Percentiles rank a stretch among this genome's conserved stretches.
phyloP scores from a whole-genome alignment of 2,329 filamentous ascomycete genomes.

The Penicillium sp. region DNA sequence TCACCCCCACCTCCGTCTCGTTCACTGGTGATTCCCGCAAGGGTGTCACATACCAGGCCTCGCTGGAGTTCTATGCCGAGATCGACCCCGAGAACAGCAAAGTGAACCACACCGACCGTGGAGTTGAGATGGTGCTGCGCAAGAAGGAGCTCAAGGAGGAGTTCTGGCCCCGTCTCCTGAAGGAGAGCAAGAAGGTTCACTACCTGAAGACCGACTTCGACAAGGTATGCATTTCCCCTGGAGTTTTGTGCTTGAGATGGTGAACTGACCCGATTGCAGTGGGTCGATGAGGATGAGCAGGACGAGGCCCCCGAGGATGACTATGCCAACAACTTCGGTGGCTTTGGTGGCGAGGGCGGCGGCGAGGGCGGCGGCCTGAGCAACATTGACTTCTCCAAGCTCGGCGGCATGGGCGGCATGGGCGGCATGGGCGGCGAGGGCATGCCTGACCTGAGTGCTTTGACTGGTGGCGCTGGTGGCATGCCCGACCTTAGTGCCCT shows the following conservation, averaged over 20 bases:
- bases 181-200: conserved; percentile 85
- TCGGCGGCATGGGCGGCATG: conserved; percentile 61
- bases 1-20: conserved; percentile 72
- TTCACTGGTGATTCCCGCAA: conserved; percentile 86
- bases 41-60: conserved; percentile 82
- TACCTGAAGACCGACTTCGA: conserved; percentile 99
- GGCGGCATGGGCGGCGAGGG: conserved; percentile 41
- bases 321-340: conserved; percentile 54
- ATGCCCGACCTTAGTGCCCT: conserved; percentile 21
- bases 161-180: conserved; percentile 94
- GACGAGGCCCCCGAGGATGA: conserved; percentile 85
- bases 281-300: conserved; percentile 98
- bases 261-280: conserved; percentile 48
- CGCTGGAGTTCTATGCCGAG: conserved; percentile 85
- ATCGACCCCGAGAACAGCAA: conserved; percentile 84
- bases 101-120: conserved; percentile 83
- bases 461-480: conserved; percentile 43
- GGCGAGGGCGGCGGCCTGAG: conserved; percentile 61
- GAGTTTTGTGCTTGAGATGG: background rate
- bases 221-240: conserved; percentile 61
- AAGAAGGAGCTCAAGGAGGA: conserved; percentile 96
- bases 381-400: conserved; percentile 92
- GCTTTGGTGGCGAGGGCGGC: conserved; percentile 34
- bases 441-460: conserved; percentile 20
- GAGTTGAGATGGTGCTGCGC: conserved; percentile 84